These are phyloP conservation scores for Ogataea parapolymorpha DNA, from an alignment of 805 yeast species.

Conservation along the genomic window DNA sequence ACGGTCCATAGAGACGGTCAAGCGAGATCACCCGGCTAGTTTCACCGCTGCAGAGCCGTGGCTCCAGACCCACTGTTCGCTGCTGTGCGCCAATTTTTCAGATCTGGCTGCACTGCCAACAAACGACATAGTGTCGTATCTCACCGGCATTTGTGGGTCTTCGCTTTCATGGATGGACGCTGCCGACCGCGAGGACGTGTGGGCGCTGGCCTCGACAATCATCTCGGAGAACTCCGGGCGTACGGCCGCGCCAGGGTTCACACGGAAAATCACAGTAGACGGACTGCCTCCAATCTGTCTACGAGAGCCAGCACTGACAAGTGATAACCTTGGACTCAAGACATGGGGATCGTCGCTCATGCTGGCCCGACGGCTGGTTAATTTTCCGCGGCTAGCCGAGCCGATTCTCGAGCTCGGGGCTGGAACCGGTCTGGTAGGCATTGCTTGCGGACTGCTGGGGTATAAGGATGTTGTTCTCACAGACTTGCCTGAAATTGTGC, in stretches of 20 bases:
- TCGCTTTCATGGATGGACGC: conserved; percentile 45
- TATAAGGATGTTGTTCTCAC: conserved; percentile 49
- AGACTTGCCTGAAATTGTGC: conserved; percentile 74
- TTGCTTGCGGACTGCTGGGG: conserved; percentile 58
- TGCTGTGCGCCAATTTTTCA: conserved; percentile 24
- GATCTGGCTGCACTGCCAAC: conserved; percentile 5
- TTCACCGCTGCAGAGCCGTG: conserved; percentile 39
- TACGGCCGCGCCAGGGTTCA: conserved; percentile 72
- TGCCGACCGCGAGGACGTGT: conserved; percentile 37
- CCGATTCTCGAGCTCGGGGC: conserved; percentile 79
- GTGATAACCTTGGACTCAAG: conserved; percentile 84
- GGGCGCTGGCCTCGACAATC: conserved; percentile 57
- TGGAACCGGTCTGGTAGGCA: conserved; percentile 92
- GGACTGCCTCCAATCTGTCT: conserved; percentile 42
- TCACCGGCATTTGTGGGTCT: conserved; percentile 48
- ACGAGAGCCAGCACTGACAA: conserved; percentile 81
- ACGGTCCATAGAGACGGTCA: conserved; percentile 11
- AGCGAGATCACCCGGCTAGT: conserved; percentile 32
- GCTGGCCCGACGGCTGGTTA: conserved; percentile 51
- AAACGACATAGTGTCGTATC: conserved; percentile 41
- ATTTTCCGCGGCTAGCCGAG: conserved; percentile 19
- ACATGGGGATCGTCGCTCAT: conserved; percentile 94
- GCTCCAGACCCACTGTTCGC: conserved; percentile 38
- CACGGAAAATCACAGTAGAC: conserved; percentile 47
- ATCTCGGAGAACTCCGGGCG: conserved; percentile 83